Percentiles rank a stretch among this genome's conserved stretches.
Evolutionary conservation across 495 filamentous ascomycete species (phyloP).

Genomic region (Tuber umbilicatum): DNA sequence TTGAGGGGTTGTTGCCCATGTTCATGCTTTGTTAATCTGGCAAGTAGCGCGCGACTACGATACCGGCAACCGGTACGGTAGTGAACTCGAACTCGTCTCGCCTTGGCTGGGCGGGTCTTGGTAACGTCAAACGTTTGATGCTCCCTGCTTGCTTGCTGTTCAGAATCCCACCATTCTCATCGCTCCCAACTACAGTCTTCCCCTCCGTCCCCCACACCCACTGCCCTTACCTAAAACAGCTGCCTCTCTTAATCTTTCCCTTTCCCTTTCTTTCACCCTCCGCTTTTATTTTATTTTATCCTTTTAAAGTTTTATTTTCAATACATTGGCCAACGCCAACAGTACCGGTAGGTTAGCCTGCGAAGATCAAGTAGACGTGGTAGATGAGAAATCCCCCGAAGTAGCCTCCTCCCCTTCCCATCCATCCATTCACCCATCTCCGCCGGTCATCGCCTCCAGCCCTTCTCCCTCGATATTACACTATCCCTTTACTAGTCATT

Average conservation of each 20-base stretch:
- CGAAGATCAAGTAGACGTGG: slow-evolving; percentile 27
- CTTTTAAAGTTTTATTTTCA: not conserved
- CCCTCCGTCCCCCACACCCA: slow-evolving; percentile 10
- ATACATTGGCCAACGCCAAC: slow-evolving; percentile 21
- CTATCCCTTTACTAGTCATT: not conserved
- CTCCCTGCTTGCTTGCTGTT: slow-evolving; percentile 13
- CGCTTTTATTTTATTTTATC: not conserved
- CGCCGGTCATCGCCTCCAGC: not conserved
- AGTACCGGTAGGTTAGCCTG: too few relatives aligned
- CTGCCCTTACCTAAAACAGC: not conserved
- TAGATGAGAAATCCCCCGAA: slow-evolving; percentile 21
- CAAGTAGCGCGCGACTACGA: slow-evolving; percentile 23
- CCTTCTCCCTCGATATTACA: not conserved
- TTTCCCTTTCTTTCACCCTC: not conserved
- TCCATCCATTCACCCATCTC: not conserved
- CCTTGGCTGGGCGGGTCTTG: slow-evolving; percentile 23
- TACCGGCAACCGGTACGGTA: slow-evolving; percentile 15
- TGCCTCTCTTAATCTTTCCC: slow-evolving; percentile 15
- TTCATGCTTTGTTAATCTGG: slow-evolving; percentile 24
- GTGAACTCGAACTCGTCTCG: slow-evolving; percentile 9
- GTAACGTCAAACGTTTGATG: slow-evolving; percentile 21
- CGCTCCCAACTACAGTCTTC: not conserved
- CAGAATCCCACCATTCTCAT: slow-evolving; percentile 2
- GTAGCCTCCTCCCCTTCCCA: slow-evolving; percentile 13
- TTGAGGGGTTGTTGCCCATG: slow-evolving; percentile 15